Percentiles rank a stretch among this genome's conserved stretches.
Conservation (phyloP, 2,329 filamentous ascomycete species). For the Fusarium subtropicale region DNA sequence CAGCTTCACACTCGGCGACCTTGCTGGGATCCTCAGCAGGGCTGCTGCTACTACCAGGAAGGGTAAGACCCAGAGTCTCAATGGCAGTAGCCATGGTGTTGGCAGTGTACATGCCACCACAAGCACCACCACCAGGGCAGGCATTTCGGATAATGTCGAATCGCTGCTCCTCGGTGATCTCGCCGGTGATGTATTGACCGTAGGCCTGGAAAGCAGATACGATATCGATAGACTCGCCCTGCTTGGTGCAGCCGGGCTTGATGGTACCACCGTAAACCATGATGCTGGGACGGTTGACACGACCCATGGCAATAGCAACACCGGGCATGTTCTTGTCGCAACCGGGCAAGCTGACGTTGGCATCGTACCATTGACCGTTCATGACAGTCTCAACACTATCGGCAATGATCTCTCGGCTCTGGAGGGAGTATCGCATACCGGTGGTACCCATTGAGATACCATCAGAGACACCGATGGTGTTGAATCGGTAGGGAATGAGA, state of each 20-base stretch:
- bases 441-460: constrained; percentile 98
- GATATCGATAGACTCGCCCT: constrained; percentile 86
- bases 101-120: constrained; percentile 91
- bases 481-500: constrained; percentile 95
- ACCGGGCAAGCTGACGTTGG: constrained; percentile 94
- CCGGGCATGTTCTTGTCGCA: constrained; percentile 99
- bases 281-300: constrained; percentile 91
- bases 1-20: constrained; percentile 75
- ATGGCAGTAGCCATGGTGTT: constrained; percentile 95
- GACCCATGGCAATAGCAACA: constrained; percentile 91
- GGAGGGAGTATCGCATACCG: constrained; percentile 95
- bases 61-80: constrained; percentile 88
- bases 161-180: constrained; percentile 90
- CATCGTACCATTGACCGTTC: constrained; percentile 99
- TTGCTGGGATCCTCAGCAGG: constrained; percentile 81
- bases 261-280: constrained; percentile 99
- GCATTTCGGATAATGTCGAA: constrained; percentile 96
- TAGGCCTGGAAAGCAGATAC: constrained; percentile 98
- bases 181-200: constrained; percentile 90
- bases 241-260: constrained; percentile 84
- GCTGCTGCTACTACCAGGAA: constrained; percentile 85
- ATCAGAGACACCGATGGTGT: constrained; percentile 97
- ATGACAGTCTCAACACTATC: constrained; percentile 99
- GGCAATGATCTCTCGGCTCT: constrained; percentile 95
- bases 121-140: constrained; percentile 75